phyloP scores from a whole-genome alignment of 441 rosid genomes.

The Syzygium malaccense region DNA sequence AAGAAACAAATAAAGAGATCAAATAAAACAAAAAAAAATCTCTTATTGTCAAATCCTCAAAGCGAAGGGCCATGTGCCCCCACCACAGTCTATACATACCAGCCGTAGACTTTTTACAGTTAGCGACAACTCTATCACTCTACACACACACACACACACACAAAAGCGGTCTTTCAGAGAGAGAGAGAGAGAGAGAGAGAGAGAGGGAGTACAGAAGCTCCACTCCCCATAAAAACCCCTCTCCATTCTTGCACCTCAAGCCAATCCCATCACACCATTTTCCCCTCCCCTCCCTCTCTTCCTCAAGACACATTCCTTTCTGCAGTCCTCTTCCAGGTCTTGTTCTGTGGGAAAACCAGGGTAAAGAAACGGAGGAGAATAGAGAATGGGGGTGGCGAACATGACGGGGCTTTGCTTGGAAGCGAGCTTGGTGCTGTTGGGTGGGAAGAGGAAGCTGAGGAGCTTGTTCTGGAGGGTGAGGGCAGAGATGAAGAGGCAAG shows the following conservation, averaged over 20 bases:
- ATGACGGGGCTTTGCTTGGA: slow-evolving; percentile 17
- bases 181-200: neutral
- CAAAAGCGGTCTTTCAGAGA: neutral
- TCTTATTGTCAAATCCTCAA: neutral
- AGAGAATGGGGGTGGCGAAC: neutral
- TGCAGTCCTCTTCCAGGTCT: neutral
- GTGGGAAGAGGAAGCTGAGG: slow-evolving; percentile 36
- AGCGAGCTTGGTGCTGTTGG: slow-evolving; percentile 16
- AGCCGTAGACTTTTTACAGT: neutral
- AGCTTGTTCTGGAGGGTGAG: slow-evolving; percentile 46
- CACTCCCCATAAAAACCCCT: neutral
- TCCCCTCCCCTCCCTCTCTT: neutral
- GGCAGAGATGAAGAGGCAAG: slow-evolving; percentile 31
- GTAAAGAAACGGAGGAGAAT: neutral
- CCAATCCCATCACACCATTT: neutral
- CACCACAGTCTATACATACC: neutral
- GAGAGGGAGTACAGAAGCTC: neutral
- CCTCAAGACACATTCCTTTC: neutral
- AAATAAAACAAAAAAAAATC: neutral
- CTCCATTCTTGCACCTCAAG: neutral
- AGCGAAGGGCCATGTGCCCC: neutral
- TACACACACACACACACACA: neutral
- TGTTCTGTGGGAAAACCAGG: neutral
- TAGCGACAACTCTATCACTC: neutral
- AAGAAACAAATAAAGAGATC: neutral